phyloP scores from a whole-genome alignment of 257 asterid species.

The Solanum okadae region DNA sequence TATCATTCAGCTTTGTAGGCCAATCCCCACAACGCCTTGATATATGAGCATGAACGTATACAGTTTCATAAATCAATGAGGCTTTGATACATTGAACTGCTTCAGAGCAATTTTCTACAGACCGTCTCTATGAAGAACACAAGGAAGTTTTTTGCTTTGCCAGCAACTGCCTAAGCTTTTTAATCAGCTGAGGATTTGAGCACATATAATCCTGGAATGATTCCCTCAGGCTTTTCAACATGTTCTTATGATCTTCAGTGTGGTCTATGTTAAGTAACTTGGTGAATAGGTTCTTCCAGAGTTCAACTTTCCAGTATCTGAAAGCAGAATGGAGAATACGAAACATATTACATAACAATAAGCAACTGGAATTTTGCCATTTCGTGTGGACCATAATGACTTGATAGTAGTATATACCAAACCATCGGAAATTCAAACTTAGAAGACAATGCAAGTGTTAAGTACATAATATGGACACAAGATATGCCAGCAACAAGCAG shows the following conservation, averaged over 20 bases:
- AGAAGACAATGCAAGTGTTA: not conserved
- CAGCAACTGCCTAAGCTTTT: conserved; percentile 57
- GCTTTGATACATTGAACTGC: not conserved
- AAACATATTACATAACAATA: not conserved
- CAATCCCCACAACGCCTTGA: not conserved
- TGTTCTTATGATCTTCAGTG: conserved; percentile 42
- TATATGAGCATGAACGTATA: not conserved
- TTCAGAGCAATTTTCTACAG: not conserved
- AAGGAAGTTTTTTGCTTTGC: conserved; percentile 67
- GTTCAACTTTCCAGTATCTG: conserved; percentile 79
- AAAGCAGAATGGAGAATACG: not conserved
- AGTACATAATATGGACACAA: not conserved
- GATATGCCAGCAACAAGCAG: not conserved
- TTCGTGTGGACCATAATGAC: not conserved
- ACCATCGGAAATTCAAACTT: not conserved
- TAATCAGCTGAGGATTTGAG: conserved; percentile 58
- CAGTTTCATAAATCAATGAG: not conserved
- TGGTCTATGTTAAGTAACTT: conserved; percentile 58
- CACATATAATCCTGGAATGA: conserved; percentile 75
- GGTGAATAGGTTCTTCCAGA: conserved; percentile 62
- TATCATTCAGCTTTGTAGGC: not conserved
- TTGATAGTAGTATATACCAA: not conserved
- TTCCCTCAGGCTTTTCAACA: conserved; percentile 45
- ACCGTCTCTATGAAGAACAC: conserved; percentile 44
- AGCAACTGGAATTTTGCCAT: not conserved